Evolutionary conservation across 495 filamentous ascomycete species (phyloP).

Genomic region (Aspergillus baeticus): DNA sequence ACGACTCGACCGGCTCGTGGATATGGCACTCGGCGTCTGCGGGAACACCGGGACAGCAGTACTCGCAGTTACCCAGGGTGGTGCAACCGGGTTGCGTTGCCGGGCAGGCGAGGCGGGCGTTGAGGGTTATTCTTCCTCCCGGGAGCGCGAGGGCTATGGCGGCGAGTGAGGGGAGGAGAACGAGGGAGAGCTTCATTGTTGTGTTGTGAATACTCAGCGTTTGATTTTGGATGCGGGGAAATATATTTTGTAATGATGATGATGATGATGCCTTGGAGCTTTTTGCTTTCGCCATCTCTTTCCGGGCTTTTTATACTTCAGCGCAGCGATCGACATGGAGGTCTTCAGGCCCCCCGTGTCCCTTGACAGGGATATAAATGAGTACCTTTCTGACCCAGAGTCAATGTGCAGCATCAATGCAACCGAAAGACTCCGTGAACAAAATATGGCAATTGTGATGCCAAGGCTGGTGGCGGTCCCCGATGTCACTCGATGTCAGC

Average conservation of each 20-base stretch:
- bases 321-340: too few relatives aligned
- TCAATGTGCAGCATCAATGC: too few relatives aligned
- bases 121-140: neutral
- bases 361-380: too few relatives aligned
- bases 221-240: too few relatives aligned
- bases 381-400: too few relatives aligned
- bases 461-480: too few relatives aligned
- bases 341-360: too few relatives aligned
- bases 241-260: neutral
- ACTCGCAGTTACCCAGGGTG: neutral
- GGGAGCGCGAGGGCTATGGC: neutral
- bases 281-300: too few relatives aligned
- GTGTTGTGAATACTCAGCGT: too few relatives aligned
- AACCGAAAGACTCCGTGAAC: too few relatives aligned
- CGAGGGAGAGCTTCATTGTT: neutral
- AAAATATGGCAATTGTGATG: too few relatives aligned
- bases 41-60: neutral
- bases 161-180: neutral
- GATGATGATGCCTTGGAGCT: neutral
- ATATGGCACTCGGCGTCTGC: conserved; percentile 2
- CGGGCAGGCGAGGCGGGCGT: conserved; percentile 1
- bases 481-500: neutral
- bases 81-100: conserved; percentile 1
- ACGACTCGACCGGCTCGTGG: neutral
- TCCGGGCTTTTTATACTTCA: too few relatives aligned